These are phyloP conservation scores for Penicillium odoratum DNA, from an alignment of 495 filamentous ascomycete genomes.

Conservation along the genomic window DNA sequence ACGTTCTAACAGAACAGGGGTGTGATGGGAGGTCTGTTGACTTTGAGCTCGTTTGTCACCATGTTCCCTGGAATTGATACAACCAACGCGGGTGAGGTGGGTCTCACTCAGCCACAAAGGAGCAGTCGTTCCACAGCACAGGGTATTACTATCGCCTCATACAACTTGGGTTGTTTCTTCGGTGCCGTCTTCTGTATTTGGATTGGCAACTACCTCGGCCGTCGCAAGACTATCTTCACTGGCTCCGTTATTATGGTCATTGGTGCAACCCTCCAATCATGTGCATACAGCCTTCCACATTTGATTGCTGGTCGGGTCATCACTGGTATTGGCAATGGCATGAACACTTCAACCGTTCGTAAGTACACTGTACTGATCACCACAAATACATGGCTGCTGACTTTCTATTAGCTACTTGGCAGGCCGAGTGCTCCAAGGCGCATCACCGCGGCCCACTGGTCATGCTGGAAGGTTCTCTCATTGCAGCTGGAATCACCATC, in stretches of 20 bases:
- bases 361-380: slow-evolving; percentile 10
- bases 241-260: slow-evolving; percentile 71
- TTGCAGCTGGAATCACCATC: slow-evolving; percentile 45
- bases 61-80: slow-evolving; percentile 56
- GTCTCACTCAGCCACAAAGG: slow-evolving; percentile 28
- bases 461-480: slow-evolving; percentile 37
- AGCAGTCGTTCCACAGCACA: slow-evolving; percentile 50
- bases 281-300: slow-evolving; percentile 57
- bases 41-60: slow-evolving; percentile 47
- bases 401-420: slow-evolving; percentile 29
- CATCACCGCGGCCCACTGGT: slow-evolving; percentile 28
- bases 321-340: slow-evolving; percentile 66
- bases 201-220: slow-evolving; percentile 68
- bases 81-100: slow-evolving; percentile 23
- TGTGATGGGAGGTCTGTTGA: slow-evolving; percentile 58
- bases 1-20: slow-evolving; percentile 28
- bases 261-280: slow-evolving; percentile 66
- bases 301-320: slow-evolving; percentile 63
- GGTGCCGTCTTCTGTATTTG: slow-evolving; percentile 68
- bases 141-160: slow-evolving; percentile 62
- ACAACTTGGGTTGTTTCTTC: slow-evolving; percentile 72
- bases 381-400: not conserved
- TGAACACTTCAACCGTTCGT: slow-evolving; percentile 49
- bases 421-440: slow-evolving; percentile 41
- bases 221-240: slow-evolving; percentile 67